phyloP scores from a whole-genome alignment of 2,329 filamentous ascomycete species.

The Emergomyces africanus region DNA sequence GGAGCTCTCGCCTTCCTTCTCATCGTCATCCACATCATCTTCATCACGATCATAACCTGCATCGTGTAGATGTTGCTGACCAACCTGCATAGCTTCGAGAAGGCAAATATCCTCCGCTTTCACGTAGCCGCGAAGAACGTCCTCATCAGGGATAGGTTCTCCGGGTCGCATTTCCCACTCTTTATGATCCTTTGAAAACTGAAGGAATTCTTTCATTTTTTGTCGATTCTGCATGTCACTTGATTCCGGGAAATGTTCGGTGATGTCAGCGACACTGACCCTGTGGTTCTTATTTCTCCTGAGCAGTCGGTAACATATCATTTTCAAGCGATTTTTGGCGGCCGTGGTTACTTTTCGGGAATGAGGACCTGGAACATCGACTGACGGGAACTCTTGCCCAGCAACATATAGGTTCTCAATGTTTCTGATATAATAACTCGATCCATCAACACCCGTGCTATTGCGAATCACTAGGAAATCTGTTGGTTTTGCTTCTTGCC shows the following conservation, averaged over 20 bases:
- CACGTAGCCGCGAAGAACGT: conserved; percentile 72
- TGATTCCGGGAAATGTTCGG: conserved; percentile 80
- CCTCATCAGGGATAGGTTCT: conserved; percentile 67
- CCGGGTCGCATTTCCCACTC: conserved; percentile 69
- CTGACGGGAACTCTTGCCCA: conserved; percentile 82
- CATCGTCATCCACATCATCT: conserved; percentile 53
- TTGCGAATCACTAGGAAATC: conserved; percentile 83
- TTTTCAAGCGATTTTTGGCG: conserved; percentile 93
- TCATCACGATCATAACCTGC: conserved; percentile 65
- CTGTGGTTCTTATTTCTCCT: conserved; percentile 57
- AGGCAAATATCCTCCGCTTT: conserved; percentile 92
- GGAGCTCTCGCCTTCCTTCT: conserved; percentile 60
- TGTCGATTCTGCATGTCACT: conserved; percentile 92
- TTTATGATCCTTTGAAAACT: conserved; percentile 76
- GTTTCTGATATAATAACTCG: conserved; percentile 70
- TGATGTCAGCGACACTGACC: conserved; percentile 70
- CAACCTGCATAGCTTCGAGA: conserved; percentile 93
- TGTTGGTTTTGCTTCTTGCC: conserved; percentile 60
- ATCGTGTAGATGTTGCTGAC: conserved; percentile 78
- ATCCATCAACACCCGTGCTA: conserved; percentile 64
- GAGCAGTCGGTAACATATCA: conserved; percentile 85
- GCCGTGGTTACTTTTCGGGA: conserved; percentile 92
- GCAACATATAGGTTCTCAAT: conserved; percentile 86
- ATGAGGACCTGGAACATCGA: conserved; percentile 86
- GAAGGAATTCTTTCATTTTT: conserved; percentile 92